Evolutionary conservation across 1,284 basidiomycete genomes (phyloP).

Genomic region (Bjerkandera adusta): DNA sequence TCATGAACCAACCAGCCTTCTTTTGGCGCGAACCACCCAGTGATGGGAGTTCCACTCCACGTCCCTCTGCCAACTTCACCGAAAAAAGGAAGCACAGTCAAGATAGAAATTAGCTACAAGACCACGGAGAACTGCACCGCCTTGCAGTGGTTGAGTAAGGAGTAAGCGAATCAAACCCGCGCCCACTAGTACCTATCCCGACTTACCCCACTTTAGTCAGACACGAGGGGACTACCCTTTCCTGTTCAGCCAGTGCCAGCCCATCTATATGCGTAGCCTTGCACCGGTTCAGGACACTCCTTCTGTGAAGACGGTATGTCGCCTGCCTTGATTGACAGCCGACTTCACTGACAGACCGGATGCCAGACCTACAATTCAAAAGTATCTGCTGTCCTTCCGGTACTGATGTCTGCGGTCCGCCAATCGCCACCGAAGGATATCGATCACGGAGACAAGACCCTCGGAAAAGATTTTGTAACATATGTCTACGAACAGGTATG

Average conservation of each 20-base stretch:
- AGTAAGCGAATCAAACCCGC: slow-evolving; percentile 43
- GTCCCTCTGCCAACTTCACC: slow-evolving; percentile 46
- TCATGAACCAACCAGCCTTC: too few relatives aligned
- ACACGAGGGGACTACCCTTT: slow-evolving; percentile 87
- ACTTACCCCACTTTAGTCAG: slow-evolving; percentile 49
- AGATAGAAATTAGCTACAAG: slow-evolving; percentile 65
- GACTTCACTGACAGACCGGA: not conserved
- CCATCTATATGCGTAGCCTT: slow-evolving; percentile 85
- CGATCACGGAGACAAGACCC: slow-evolving; percentile 63
- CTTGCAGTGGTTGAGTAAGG: slow-evolving; percentile 89
- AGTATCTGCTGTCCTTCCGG: slow-evolving; percentile 76
- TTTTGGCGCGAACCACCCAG: slow-evolving; percentile 22
- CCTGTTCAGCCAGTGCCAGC: slow-evolving; percentile 94
- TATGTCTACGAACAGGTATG: slow-evolving; percentile 71
- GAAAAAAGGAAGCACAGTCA: slow-evolving; percentile 42
- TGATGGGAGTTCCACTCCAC: slow-evolving; percentile 72
- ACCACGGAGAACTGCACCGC: slow-evolving; percentile 82
- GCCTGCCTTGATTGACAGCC: too few relatives aligned
- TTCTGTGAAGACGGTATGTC: slow-evolving; percentile 66
- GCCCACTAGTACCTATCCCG: not conserved
- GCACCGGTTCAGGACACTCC: slow-evolving; percentile 82
- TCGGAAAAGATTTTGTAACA: slow-evolving; percentile 66
- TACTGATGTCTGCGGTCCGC: slow-evolving; percentile 81
- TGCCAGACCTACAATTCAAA: slow-evolving; percentile 74
- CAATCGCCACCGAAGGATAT: slow-evolving; percentile 67